Percentiles rank a stretch among this genome's conserved stretches.
phyloP scores from a whole-genome alignment of 257 asterid genomes.

The Primulina huaijiensis region DNA sequence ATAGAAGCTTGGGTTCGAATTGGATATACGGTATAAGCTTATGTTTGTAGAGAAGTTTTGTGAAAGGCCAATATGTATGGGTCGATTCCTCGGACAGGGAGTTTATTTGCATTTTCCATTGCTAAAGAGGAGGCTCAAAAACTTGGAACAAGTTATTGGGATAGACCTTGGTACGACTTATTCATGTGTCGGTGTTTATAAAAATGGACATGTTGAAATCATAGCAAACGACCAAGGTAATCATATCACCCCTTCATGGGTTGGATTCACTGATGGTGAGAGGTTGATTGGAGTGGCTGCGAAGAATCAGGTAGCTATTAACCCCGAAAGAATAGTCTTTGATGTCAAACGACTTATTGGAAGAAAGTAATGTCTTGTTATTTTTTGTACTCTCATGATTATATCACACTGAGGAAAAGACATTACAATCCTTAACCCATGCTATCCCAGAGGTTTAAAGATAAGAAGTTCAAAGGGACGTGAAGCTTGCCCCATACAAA shows the following conservation, averaged over 20 bases:
- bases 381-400: slow-evolving; percentile 2
- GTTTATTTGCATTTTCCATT: slow-evolving; percentile 49
- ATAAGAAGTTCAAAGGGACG: slow-evolving; percentile 86
- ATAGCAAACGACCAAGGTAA: slow-evolving; percentile 96
- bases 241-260: slow-evolving; percentile 96
- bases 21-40: too few relatives aligned
- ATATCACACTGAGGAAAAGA: neutral
- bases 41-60: too few relatives aligned
- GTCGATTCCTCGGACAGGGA: slow-evolving; percentile 44
- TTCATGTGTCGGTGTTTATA: slow-evolving; percentile 96
- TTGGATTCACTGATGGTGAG: slow-evolving; percentile 79
- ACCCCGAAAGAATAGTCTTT: slow-evolving; percentile 80
- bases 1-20: too few relatives aligned
- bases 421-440: neutral
- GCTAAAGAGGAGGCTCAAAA: slow-evolving; percentile 79
- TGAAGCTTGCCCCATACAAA: slow-evolving; percentile 86
- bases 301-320: slow-evolving; percentile 88
- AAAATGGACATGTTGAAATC: slow-evolving; percentile 90
- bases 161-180: slow-evolving; percentile 94
- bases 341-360: slow-evolving; percentile 97
- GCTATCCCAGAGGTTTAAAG: slow-evolving; percentile 59
- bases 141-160: slow-evolving; percentile 81
- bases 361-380: slow-evolving; percentile 59
- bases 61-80: neutral
- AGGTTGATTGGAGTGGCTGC: slow-evolving; percentile 97